These are phyloP conservation scores for Lonicera japonica DNA, from an alignment of 129 eudicot species.

Conservation along the genomic window DNA sequence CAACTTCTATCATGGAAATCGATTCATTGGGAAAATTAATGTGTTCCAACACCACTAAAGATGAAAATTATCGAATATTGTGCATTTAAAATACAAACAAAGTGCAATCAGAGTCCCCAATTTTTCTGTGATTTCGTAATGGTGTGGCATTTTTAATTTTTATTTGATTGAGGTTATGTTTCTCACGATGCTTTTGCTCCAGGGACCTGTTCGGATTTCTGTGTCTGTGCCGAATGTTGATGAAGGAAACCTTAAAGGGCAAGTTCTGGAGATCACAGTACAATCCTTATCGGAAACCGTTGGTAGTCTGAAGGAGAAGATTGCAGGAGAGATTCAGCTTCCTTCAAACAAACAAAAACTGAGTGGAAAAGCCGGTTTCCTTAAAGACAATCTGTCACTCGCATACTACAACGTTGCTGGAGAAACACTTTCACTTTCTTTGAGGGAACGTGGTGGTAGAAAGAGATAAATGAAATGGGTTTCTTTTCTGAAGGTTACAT, in stretches of 20 bases:
- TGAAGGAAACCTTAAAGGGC: slow-evolving; percentile 88
- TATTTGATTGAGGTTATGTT: neutral
- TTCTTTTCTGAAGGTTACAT: neutral
- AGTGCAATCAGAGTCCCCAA: too few species aligned
- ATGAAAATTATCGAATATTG: too few species aligned
- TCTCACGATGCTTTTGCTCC: slow-evolving; percentile 10
- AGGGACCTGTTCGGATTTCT: slow-evolving; percentile 71
- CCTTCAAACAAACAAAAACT: slow-evolving; percentile 83
- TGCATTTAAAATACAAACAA: too few species aligned
- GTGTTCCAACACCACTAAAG: too few species aligned
- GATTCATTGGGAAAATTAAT: too few species aligned
- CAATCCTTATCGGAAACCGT: slow-evolving; percentile 60
- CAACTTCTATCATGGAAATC: too few species aligned
- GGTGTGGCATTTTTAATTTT: too few species aligned
- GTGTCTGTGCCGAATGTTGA: slow-evolving; percentile 74
- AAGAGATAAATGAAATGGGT: slow-evolving; percentile 49
- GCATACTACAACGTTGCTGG: slow-evolving; percentile 69
- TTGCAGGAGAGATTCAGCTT: slow-evolving; percentile 77
- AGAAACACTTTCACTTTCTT: slow-evolving; percentile 54
- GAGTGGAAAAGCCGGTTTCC: slow-evolving; percentile 82
- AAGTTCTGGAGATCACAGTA: slow-evolving; percentile 55
- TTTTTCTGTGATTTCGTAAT: neutral
- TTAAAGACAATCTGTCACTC: slow-evolving; percentile 76
- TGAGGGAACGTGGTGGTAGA: slow-evolving; percentile 87
- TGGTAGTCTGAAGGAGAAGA: slow-evolving; percentile 73